These are phyloP conservation scores for Globisporangium spiculum DNA, from an alignment of 352 stramenopile genomes.

Conservation along the genomic window DNA sequence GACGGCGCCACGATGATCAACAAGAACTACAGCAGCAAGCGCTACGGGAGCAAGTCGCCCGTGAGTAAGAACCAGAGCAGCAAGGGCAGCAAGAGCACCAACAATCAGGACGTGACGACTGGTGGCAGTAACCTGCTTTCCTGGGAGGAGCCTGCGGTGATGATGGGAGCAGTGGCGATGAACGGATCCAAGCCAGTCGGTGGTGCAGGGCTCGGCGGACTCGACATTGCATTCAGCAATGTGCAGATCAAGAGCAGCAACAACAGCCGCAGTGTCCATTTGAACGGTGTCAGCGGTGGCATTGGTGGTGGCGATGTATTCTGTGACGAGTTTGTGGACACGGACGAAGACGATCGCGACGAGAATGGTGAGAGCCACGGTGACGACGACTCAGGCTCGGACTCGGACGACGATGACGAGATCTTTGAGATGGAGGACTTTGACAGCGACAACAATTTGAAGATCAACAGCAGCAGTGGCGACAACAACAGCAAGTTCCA, in stretches of 20 bases:
- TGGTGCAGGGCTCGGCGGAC: neutral
- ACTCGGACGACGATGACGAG: slow-evolving; percentile 42
- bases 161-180: slow-evolving; percentile 22
- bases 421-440: slow-evolving; percentile 83
- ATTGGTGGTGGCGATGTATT: slow-evolving; percentile 7
- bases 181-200: neutral
- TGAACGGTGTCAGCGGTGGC: neutral
- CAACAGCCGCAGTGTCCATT: slow-evolving; percentile 3
- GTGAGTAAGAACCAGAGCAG: neutral
- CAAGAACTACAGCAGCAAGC: neutral
- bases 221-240: slow-evolving; percentile 15
- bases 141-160: slow-evolving; percentile 62
- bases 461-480: slow-evolving; percentile 13
- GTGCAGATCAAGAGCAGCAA: slow-evolving; percentile 31
- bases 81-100: neutral
- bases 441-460: slow-evolving; percentile 24
- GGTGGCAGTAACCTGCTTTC: slow-evolving; percentile 38
- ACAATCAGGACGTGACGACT: slow-evolving; percentile 15
- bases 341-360: slow-evolving; percentile 29
- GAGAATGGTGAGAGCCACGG: slow-evolving; percentile 16
- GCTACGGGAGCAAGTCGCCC: slow-evolving; percentile 3
- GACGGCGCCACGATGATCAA: neutral
- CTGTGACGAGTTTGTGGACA: slow-evolving; percentile 29
- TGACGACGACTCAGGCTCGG: slow-evolving; percentile 23
- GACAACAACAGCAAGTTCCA: slow-evolving; percentile 22